Evolutionary conservation across 176 grass and related monocot genomes (phyloP), one percentile per base, ranked within the genome.

Genomic region (Alloteropsis semialata): DNA sequence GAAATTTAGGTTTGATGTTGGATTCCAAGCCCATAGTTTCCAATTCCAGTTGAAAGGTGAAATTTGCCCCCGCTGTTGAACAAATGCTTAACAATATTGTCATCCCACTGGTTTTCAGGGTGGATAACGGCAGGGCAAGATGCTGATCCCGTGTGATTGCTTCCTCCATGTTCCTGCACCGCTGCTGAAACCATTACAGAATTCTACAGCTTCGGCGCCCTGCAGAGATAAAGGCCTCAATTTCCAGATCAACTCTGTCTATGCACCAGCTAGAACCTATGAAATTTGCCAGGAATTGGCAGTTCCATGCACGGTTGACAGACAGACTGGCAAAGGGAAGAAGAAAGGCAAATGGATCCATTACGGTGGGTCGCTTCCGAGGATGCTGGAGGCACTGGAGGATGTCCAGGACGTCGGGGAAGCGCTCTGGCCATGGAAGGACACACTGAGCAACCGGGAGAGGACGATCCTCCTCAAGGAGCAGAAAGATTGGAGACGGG

Each of bases 381-480:
- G 70, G 45, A 91, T 98, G 72, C 72, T 98, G 68, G 71, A 85
- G 24, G 89, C 92, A 41, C 60, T 95, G 43, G 88, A 91, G 53
- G 56, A 25, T 59, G 46, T 74, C 61, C 45, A 64, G 65, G 84
- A 95, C 22, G 49, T 98, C 2, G 84, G 80, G 22, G 91, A 90
- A 80, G 92, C 96, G 18, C 86, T 98, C 11, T 57, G 87, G 88
- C 89, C 92, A 2, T 98, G 92, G 92, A 83, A 84, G 79, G 89
- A 76, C 46, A 89, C 38, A 6, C 72, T 98, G 60, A 93, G 55
- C 55, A 51, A 65, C 55, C 90, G 88, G 86, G 95, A 94, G 81
- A 87, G 75, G 81, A 97, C 95, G 45, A 89, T 98, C 58, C 84
- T 98, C 80, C 79, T 98, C 71, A 95, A 91, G 85, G 96, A 93